These are phyloP conservation scores for Penicillium sp. DNA, from an alignment of 2,329 filamentous ascomycete genomes.

Conservation along the genomic window DNA sequence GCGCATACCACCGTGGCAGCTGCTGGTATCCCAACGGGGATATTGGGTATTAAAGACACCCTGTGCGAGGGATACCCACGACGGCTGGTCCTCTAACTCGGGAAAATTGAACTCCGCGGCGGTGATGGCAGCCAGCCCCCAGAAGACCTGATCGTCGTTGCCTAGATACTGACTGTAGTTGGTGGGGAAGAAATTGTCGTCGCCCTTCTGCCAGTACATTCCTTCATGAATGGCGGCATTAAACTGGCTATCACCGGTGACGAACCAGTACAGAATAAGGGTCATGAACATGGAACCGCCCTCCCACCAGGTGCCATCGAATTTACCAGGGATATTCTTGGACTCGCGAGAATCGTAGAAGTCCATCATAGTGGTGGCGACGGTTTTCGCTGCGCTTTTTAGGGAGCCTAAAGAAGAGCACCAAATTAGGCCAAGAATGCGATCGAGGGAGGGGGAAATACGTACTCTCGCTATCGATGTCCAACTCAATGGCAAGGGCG, in stretches of 20 bases:
- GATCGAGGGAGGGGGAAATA: background rate
- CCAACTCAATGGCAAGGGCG: constrained; percentile 19
- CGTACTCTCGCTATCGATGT: constrained; percentile 20
- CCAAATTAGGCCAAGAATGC: constrained; percentile 2
- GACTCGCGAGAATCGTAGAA: constrained; percentile 40
- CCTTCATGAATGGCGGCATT: constrained; percentile 67
- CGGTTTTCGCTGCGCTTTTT: constrained; percentile 35
- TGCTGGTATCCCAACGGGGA: constrained; percentile 64
- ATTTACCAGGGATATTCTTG: constrained; percentile 41
- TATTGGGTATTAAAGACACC: constrained; percentile 79
- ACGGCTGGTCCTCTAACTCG: constrained; percentile 63
- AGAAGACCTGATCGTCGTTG: constrained; percentile 69
- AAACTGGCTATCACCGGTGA: constrained; percentile 71
- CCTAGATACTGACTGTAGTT: constrained; percentile 49
- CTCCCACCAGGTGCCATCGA: constrained; percentile 59
- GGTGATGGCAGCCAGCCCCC: constrained; percentile 77
- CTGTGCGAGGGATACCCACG: constrained; percentile 75
- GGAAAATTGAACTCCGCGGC: constrained; percentile 76
- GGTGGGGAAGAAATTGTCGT: constrained; percentile 74
- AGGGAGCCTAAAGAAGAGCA: constrained; percentile 30
- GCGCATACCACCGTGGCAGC: constrained; percentile 71
- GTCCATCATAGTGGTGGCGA: constrained; percentile 42
- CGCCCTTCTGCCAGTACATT: constrained; percentile 72
- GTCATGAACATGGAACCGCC: constrained; percentile 69
- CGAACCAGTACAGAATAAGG: constrained; percentile 81